Conservation (phyloP, 257 asterid genomes). For the Hygrophila difformis region DNA sequence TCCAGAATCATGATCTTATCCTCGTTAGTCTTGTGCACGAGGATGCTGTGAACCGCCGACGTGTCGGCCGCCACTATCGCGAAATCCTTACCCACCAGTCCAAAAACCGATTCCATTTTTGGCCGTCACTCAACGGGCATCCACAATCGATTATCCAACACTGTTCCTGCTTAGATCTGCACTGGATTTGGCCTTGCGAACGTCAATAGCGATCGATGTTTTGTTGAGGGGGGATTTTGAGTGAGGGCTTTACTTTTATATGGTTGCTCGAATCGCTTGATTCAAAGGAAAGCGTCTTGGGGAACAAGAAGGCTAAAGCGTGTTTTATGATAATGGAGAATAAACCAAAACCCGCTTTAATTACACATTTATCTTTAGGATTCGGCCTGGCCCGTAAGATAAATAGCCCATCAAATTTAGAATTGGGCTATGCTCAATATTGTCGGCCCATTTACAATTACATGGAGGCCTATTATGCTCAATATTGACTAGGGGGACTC, state of each 20-base stretch:
- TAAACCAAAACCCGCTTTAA: too few relatives aligned
- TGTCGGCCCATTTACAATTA: too few relatives aligned
- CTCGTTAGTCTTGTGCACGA: constrained; percentile 91
- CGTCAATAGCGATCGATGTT: background rate
- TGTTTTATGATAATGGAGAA: background rate
- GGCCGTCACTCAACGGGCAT: background rate
- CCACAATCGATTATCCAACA: background rate
- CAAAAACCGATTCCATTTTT: constrained; percentile 89
- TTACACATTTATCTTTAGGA: too few relatives aligned
- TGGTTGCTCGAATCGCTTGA: constrained; percentile 3
- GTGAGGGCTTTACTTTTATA: constrained; percentile 2
- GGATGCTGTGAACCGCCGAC: constrained; percentile 92
- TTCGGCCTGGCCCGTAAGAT: too few relatives aligned
- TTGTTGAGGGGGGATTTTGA: constrained; percentile 12
- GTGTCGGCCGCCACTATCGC: constrained; percentile 88
- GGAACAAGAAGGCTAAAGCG: constrained; percentile 43
- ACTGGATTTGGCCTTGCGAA: constrained; percentile 4
- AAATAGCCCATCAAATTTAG: too few relatives aligned
- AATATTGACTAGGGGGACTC: too few relatives aligned
- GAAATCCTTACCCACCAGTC: constrained; percentile 78
- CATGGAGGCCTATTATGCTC: too few relatives aligned
- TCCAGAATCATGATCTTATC: constrained; percentile 91
- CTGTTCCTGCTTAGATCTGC: constrained; percentile 21
- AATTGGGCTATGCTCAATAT: too few relatives aligned
- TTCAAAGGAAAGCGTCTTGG: constrained; percentile 45